phyloP scores from a whole-genome alignment of 257 asterid genomes.

The Nicotiana otophora region DNA sequence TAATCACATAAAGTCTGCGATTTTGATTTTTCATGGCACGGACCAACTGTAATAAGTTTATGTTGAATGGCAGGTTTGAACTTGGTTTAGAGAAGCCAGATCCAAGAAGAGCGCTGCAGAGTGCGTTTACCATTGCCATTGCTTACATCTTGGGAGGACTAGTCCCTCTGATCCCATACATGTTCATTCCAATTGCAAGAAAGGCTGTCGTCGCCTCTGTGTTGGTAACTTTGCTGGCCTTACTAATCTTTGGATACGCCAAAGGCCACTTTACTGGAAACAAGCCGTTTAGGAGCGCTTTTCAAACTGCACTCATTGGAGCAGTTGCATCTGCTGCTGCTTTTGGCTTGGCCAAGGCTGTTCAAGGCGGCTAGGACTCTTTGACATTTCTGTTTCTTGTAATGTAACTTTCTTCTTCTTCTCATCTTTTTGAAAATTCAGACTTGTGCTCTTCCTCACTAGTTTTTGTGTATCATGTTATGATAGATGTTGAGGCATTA shows the following conservation, averaged over 20 bases:
- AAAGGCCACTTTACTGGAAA: constrained; percentile 80
- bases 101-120: constrained; percentile 79
- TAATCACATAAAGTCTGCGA: not conserved
- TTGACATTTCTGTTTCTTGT: not conserved
- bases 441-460: not conserved
- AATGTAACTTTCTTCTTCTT: not conserved
- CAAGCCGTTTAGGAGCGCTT: constrained; percentile 60
- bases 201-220: constrained; percentile 74
- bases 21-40: not conserved
- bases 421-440: not conserved
- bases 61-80: constrained; percentile 57
- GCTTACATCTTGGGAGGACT: constrained; percentile 79
- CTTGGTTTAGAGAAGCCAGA: constrained; percentile 95
- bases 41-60: not conserved
- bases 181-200: constrained; percentile 49
- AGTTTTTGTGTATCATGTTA: not conserved
- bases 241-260: constrained; percentile 71
- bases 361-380: constrained; percentile 46
- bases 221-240: constrained; percentile 52
- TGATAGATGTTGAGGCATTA: not conserved
- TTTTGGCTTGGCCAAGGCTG: constrained; percentile 77
- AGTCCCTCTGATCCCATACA: constrained; percentile 81
- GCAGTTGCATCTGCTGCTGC: constrained; percentile 99
- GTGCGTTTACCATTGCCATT: constrained; percentile 75
- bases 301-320: constrained; percentile 81